Evolutionary conservation across 169 alveolate genomes (phyloP).

Genomic region (Plasmodium ovale): DNA sequence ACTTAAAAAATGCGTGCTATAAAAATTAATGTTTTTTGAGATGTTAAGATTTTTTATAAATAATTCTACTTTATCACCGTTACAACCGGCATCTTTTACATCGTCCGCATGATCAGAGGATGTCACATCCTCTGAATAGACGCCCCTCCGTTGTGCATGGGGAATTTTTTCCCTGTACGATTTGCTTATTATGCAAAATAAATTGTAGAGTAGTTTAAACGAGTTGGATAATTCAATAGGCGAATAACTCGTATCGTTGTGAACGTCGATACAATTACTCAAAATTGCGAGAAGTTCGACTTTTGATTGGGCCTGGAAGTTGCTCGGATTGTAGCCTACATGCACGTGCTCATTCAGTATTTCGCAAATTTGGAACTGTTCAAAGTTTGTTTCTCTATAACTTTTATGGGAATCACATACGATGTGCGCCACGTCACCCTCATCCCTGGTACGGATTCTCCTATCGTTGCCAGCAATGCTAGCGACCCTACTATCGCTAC

Average conservation of each 20-base stretch:
- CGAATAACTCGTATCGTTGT: not conserved
- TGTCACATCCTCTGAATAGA: too few species aligned
- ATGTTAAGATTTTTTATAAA: constrained; percentile 28
- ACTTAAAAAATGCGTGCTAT: constrained; percentile 51
- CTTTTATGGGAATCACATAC: not conserved
- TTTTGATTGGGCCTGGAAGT: constrained; percentile 5
- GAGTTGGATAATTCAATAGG: constrained; percentile 45
- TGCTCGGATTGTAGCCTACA: constrained; percentile 69
- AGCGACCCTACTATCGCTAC: not conserved
- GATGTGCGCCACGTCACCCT: not conserved
- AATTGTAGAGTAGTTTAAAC: constrained; percentile 39
- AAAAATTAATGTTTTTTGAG: constrained; percentile 38
- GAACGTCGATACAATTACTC: not conserved
- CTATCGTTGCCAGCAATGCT: not conserved
- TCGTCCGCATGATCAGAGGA: too few species aligned
- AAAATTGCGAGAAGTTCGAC: constrained; percentile 53
- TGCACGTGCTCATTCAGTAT: constrained; percentile 70
- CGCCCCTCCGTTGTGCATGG: not conserved
- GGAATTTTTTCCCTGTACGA: not conserved
- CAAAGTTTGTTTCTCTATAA: not conserved
- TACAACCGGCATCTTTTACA: not conserved
- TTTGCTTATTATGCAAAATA: constrained; percentile 54
- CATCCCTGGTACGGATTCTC: not conserved
- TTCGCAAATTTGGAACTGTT: constrained; percentile 31
- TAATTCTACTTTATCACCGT: constrained; percentile 17